Evolutionary conservation across 257 asterid genomes (phyloP).

Genomic region (Capsicum pubescens): DNA sequence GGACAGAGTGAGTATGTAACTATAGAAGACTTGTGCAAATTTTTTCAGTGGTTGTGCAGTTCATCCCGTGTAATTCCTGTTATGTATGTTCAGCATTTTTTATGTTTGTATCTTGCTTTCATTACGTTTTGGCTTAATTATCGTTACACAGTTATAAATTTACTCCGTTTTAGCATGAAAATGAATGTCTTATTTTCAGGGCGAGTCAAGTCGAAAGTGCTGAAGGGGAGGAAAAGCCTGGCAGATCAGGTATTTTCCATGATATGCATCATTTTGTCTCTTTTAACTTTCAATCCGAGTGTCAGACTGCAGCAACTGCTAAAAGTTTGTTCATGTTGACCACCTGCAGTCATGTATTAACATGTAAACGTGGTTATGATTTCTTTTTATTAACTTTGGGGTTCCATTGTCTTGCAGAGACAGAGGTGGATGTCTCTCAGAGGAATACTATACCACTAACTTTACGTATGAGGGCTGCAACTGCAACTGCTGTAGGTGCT

Average conservation of each 20-base stretch:
- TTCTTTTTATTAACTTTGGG: conserved; percentile 24
- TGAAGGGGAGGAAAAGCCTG: conserved; percentile 4
- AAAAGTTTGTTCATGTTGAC: neutral
- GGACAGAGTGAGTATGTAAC: conserved; percentile 4
- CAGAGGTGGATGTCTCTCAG: conserved; percentile 40
- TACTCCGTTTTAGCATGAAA: neutral
- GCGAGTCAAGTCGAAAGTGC: conserved; percentile 21
- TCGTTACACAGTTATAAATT: neutral
- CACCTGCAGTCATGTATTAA: conserved; percentile 12
- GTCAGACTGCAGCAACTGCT: conserved; percentile 2
- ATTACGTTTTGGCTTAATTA: neutral
- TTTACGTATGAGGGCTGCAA: conserved; percentile 80
- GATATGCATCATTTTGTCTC: neutral
- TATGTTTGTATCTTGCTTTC: neutral
- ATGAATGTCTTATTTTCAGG: conserved; percentile 10
- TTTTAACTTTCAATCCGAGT: neutral
- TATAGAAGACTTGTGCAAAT: neutral
- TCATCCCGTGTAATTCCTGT: neutral
- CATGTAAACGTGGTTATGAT: conserved; percentile 22
- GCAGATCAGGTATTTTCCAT: conserved; percentile 29
- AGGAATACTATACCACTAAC: conserved; percentile 64
- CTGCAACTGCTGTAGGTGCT: conserved; percentile 87
- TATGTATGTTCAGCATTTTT: neutral
- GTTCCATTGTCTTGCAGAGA: conserved; percentile 44
- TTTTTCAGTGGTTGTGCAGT: conserved; percentile 10